Conservation (phyloP, 768 basidiomycete species). For the Russula sp. region DNA sequence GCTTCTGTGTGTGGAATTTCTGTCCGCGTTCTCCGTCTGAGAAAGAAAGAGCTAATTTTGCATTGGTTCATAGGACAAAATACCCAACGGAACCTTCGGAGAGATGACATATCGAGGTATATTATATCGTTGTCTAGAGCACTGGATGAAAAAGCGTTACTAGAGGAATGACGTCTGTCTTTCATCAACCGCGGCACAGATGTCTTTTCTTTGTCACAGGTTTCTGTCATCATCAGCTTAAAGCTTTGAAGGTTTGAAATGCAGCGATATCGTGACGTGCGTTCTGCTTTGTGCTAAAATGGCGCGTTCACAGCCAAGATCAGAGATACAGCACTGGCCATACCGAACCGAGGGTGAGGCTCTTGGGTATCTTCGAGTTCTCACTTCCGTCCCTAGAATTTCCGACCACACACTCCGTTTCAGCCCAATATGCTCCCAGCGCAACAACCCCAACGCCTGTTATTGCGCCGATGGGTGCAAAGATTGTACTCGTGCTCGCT, state of each 20-base stretch:
- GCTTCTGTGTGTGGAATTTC: slow-evolving; percentile 29
- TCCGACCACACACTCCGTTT: slow-evolving; percentile 9
- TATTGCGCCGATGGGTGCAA: slow-evolving; percentile 16
- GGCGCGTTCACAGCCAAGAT: no score
- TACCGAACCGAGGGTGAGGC: background rate
- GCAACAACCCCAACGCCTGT: slow-evolving; percentile 12
- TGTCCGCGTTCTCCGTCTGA: background rate
- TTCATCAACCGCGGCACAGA: no score
- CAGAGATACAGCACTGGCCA: no score
- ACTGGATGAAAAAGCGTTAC: no score
- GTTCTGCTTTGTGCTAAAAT: no score
- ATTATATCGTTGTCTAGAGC: slow-evolving; percentile 8
- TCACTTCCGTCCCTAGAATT: slow-evolving; percentile 1
- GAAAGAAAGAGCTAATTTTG: background rate
- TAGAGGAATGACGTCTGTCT: no score
- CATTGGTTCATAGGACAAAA: background rate
- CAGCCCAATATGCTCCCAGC: slow-evolving; percentile 7
- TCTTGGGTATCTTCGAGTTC: slow-evolving; percentile 7
- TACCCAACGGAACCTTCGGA: slow-evolving; percentile 35
- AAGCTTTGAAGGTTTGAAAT: no score
- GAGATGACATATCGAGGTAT: slow-evolving; percentile 35
- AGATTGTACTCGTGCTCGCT: slow-evolving; percentile 15
- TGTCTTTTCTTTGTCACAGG: no score
- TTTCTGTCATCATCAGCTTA: no score
- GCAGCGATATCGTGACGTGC: no score